Base-by-base conservation (phyloP, 345 rosid species). In the Corymbia maculata region DNA sequence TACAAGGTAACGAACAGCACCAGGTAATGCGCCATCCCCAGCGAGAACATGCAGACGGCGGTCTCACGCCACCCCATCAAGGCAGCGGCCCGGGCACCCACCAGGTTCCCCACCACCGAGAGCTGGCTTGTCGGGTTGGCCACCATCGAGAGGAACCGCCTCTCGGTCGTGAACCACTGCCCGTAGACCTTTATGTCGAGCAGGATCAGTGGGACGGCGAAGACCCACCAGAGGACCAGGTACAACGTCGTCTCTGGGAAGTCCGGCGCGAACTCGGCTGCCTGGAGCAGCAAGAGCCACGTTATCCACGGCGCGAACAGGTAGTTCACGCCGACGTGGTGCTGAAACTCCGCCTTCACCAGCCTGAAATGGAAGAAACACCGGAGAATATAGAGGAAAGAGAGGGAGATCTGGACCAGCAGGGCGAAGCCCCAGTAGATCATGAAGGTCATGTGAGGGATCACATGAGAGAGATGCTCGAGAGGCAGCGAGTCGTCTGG, bases 1-100 rank as follows among this genome's bases (percentile, higher is more conserved):
- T 92, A 91, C 28, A 93, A 91, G 3, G 94, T 92, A n/a, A 93
- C 93, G 53, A 93, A 93, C 22, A 92, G 89, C 88, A 93, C 95
- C 66, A 93, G 86, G 82, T 93, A 93, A 36, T 93, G 95, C 14
- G 90, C 92, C 90, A 91, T 90, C 87, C 93, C 95, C 0, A 92
- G 88, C 10, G 93, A 90, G 86, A 92, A 93, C 86, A 93, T 86
- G 86, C 89, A 89, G 19, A 91, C 87, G 2, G 94, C 93, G 16
- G 87, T 89, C 92, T 93, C 94, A 50, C 86, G 91, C 94, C 95
- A 90, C 85, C 94, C 93, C 91, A 92, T 90, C 26, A 85, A 66
- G 3, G 92, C 92, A 13, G 95, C 94, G 9, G 92, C 90, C 42
- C 88, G 88, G 1, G 94, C 91, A 1, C 92, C 92, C 11, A 91